These are phyloP conservation scores for Alopecurus myosuroides DNA, from an alignment of 176 grass and related monocot genomes.

Conservation along the genomic window DNA sequence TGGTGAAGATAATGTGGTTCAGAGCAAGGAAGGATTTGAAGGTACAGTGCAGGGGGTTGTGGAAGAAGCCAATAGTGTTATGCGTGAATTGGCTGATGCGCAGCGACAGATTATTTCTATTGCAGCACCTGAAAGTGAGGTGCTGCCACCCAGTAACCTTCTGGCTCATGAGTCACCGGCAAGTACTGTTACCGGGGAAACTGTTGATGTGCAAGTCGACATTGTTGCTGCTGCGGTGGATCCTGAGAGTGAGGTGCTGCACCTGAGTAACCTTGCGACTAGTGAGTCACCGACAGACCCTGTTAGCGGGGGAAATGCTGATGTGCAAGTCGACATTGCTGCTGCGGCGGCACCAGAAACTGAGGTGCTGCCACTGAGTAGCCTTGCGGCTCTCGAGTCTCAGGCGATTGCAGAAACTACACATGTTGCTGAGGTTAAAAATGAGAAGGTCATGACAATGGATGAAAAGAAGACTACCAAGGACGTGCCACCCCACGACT, in stretches of 20 bases:
- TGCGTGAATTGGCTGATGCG: background rate
- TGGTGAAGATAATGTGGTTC: background rate
- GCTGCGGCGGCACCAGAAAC: background rate
- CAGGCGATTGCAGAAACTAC: background rate
- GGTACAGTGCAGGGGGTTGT: background rate
- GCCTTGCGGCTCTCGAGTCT: background rate
- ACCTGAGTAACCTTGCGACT: too few species aligned
- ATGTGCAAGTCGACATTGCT: background rate
- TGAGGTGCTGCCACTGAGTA: background rate
- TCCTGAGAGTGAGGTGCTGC: too few species aligned
- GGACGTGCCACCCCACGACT: background rate
- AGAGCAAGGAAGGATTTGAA: background rate
- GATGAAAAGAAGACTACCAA: background rate
- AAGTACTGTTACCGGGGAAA: background rate
- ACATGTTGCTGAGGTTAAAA: background rate
- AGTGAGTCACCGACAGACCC: background rate
- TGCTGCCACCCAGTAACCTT: too few species aligned
- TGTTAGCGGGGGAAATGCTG: background rate
- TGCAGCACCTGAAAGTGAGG: too few species aligned
- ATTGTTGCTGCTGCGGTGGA: too few species aligned
- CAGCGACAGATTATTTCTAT: background rate
- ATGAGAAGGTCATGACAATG: background rate
- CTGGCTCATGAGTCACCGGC: too few species aligned
- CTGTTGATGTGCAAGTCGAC: too few species aligned
- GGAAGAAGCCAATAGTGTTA: background rate